These are phyloP conservation scores for Limnanthes douglasii DNA, from an alignment of 345 rosid species.

Conservation along the genomic window DNA sequence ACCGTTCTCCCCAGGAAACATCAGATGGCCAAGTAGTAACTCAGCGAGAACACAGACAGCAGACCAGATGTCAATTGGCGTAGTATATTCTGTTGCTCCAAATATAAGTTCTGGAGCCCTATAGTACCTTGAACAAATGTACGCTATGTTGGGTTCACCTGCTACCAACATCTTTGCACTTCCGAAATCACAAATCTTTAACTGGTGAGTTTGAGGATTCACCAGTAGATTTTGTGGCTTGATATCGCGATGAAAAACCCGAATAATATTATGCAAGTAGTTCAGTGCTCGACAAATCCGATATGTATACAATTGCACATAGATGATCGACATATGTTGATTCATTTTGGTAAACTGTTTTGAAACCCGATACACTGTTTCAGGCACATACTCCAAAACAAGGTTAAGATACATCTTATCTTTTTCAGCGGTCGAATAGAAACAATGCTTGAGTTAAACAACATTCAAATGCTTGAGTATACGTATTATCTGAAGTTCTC, in stretches of 20 bases:
- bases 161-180: constrained; percentile 99
- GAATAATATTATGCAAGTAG: constrained; percentile 78
- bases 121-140: constrained; percentile 94
- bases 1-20: constrained; percentile 69
- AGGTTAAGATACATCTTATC: constrained; percentile 93
- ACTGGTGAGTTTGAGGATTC: constrained; percentile 72
- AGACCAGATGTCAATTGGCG: constrained; percentile 98
- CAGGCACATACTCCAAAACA: constrained; percentile 93
- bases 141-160: constrained; percentile 95
- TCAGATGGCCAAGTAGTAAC: constrained; percentile 84
- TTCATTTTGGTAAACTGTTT: constrained; percentile 63
- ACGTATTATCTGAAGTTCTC: constrained; percentile 88
- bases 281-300: constrained; percentile 92
- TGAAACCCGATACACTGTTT: constrained; percentile 70
- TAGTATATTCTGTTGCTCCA: constrained; percentile 90
- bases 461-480: constrained; percentile 90
- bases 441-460: constrained; percentile 73
- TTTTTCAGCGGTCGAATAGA: constrained; percentile 89
- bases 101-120: constrained; percentile 99
- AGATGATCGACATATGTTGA: constrained; percentile 38
- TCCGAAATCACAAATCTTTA: constrained; percentile 95
- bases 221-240: constrained; percentile 97
- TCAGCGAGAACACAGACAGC: constrained; percentile 95
- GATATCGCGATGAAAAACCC: constrained; percentile 96
- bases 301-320: constrained; percentile 52